Evolutionary conservation across 2,329 filamentous ascomycete genomes (phyloP).

Genomic region (Saccharata proteae): DNA sequence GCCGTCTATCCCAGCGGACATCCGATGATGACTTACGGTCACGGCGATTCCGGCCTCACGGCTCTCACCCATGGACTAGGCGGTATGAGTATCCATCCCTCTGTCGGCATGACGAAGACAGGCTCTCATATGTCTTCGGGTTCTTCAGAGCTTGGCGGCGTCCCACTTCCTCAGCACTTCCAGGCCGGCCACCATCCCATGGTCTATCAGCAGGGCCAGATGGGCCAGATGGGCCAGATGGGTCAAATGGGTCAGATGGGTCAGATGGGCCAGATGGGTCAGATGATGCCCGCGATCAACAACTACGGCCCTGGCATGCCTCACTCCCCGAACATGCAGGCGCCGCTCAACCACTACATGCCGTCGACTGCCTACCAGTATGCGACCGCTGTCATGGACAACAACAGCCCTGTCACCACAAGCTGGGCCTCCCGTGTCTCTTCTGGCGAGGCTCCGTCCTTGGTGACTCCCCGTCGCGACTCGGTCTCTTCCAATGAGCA

Average conservation of each 20-base stretch:
- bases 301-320: constrained; percentile 21
- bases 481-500: constrained; percentile 42
- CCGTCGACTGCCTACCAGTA: constrained; percentile 33
- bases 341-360: constrained; percentile 31
- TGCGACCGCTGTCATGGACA: constrained; percentile 28
- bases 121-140: constrained; percentile 19
- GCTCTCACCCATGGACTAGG: constrained; percentile 8
- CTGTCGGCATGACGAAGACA: constrained; percentile 20
- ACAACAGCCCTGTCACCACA: constrained; percentile 33
- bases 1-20: constrained; percentile 6
- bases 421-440: constrained; percentile 35
- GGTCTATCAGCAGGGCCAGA: constrained; percentile 24
- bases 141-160: constrained; percentile 22
- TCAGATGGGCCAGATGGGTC: constrained; percentile 14
- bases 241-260: neutral
- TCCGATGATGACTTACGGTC: constrained; percentile 7
- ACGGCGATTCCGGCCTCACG: constrained; percentile 7
- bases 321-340: constrained; percentile 32
- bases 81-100: constrained; percentile 8
- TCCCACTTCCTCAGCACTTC: constrained; percentile 14
- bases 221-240: constrained; percentile 16
- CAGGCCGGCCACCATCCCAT: constrained; percentile 25
- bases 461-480: constrained; percentile 40
- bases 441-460: constrained; percentile 35
- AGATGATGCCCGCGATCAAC: constrained; percentile 17